Evolutionary conservation across 768 basidiomycete species (phyloP), one percentile per base, ranked within the genome.

Genomic region (Russula virescens): DNA sequence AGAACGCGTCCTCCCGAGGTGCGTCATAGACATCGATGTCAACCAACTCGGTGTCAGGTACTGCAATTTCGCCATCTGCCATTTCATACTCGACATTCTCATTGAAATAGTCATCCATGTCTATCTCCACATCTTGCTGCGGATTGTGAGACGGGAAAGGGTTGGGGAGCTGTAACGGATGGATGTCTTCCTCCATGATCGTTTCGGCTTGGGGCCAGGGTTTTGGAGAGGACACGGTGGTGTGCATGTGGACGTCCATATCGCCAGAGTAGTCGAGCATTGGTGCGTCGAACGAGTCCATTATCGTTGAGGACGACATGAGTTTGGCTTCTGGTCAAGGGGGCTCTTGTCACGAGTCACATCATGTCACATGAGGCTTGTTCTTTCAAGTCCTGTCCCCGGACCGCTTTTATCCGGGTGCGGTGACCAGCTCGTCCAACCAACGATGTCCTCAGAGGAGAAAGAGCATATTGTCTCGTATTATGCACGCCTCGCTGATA

Each of bases 401-500:
- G 55, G 55, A 19, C 55, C 43, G 55, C 1, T 7, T 9, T 18
- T 2, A 11, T 9, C 26, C 19, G 11, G 54, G 26, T n/a, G 2
- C 7, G 21, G 14, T 48, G 38, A 40, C 25, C 31, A 31, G 3
- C 31, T 31, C 23, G 13, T 26, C 16, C 40, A 40, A 14, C 13
- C 25, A 8, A 11, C 13, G 3, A 62, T 62, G 61, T 51, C 55
- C 31, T 34, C 58, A 28, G 61, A 47, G 10, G 28, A n/a, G 31
- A 31, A 31, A 3, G 31, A 31, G 31, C 3, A 14, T 48, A 25
- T 31, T 28, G 62, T 57, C 1, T 28, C 14, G 28, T 26, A 56
- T 48, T 7, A 55, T 58, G 75, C 76, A 3, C 80, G 80, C 66
- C 73, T 77, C 47, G 82, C 80, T 21, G 87, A 89, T 66, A 80